Base-by-base conservation (phyloP, 768 basidiomycete species). In the Sutorius australiensis region DNA sequence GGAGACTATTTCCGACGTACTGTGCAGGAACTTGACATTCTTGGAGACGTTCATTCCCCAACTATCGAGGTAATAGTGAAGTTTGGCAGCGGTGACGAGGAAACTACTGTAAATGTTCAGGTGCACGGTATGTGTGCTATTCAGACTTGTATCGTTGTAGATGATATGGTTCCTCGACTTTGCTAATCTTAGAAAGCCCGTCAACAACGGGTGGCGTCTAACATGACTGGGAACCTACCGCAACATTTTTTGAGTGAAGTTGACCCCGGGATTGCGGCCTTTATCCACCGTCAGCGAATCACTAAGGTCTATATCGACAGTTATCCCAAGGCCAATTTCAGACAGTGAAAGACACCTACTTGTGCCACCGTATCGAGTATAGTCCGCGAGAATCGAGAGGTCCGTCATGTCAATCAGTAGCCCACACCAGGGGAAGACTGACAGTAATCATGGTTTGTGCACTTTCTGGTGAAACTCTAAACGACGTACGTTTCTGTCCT, bases 391-490 rank as follows among this genome's bases (percentile, higher is more conserved):
- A 24, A 98, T 76, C 10, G 92, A 89, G 32, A 99, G 75, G 58
- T 85, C 80, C 19, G 66, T 70, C 75, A 84, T 89, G 62, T 93
- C 72, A 60, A 99, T 88, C 48, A 84, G 64, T 57, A 86, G 80
- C 2, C 95, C 97, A 72, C 97, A 99, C 89, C 94, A 99, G 2
- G 92, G 87, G 66, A 99, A 98, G 38, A 74, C 93, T 94, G 17
- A n/a, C 21, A 40, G 11, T 8, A 13, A 19, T 8, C 14, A 12
- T 12, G 1, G 31, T 62, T 5, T 50, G 42, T 46, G 13, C 28
- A 24, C 21, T 42, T 17, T 30, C 16, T 17, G 16, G 32, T 2
- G 21, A 51, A 13, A 28, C 3, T 31, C 5, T 28, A 36, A 54
- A 31, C 2, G 5, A 63, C 56, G 57, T 65, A 77, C 81, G 63